A percentile compares a stretch with the other conserved stretches of the same genome.
Conservation (phyloP, 148 eudicot species). For the Heliamphora exappendiculata region DNA sequence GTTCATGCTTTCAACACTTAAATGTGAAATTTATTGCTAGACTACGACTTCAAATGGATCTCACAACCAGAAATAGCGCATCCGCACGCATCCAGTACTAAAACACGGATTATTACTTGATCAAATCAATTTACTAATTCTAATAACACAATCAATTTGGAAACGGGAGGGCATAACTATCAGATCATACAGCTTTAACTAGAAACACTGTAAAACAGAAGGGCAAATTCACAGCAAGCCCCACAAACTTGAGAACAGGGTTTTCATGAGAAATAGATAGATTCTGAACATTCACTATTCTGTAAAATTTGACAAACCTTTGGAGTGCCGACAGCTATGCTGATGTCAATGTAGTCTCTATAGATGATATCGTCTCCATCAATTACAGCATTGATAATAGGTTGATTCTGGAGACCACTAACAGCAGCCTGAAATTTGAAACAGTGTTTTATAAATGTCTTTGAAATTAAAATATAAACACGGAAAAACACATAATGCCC, state of each 20-base stretch:
- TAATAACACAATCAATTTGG: too few species aligned
- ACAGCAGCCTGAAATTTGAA: constrained; percentile 65
- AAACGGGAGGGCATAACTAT: too few species aligned
- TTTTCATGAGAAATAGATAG: background rate
- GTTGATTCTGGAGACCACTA: constrained; percentile 87
- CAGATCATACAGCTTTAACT: background rate
- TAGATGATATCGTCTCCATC: constrained; percentile 97
- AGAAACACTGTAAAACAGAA: background rate
- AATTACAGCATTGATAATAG: constrained; percentile 88
- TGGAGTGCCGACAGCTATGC: constrained; percentile 95
- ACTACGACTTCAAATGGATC: background rate
- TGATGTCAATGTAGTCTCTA: constrained; percentile 86
- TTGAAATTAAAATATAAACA: background rate
- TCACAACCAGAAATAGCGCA: constrained; percentile 5
- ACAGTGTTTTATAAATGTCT: background rate
- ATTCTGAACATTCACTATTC: background rate
- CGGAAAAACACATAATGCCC: background rate
- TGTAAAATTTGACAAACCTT: constrained; percentile 43
- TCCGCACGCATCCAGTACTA: background rate
- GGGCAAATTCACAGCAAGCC: background rate
- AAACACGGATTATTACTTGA: background rate
- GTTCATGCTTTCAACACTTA: constrained; percentile 28
- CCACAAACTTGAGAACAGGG: background rate
- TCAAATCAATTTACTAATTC: background rate
- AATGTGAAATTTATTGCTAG: constrained; percentile 12